A percentile compares a stretch with the other conserved stretches of the same genome.
Evolutionary conservation across 2,329 filamentous ascomycete genomes (phyloP).

Genomic region (Harringtonia lauricola): DNA sequence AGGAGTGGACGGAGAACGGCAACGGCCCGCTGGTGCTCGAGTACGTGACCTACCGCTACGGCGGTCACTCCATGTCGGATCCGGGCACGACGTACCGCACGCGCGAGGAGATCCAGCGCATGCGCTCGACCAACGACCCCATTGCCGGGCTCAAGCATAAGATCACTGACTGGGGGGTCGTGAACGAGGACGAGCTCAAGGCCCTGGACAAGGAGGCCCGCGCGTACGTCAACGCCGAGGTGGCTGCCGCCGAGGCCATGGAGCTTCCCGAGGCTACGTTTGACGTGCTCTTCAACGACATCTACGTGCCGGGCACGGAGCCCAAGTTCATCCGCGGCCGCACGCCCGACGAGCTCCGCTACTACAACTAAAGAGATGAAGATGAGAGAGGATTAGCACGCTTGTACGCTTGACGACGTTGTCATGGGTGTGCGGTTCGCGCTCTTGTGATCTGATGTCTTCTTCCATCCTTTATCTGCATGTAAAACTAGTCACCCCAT

Average conservation of each 20-base stretch:
- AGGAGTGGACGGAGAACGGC: conserved; percentile 70
- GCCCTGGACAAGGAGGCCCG: conserved; percentile 88
- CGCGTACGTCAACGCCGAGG: conserved; percentile 76
- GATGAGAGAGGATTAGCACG: background rate
- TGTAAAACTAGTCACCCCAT: background rate
- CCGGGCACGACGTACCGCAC: conserved; percentile 98
- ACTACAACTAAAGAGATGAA: conserved; percentile 45
- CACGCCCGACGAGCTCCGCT: conserved; percentile 87
- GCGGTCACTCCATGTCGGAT: conserved; percentile 99
- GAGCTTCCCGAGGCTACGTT: conserved; percentile 62
- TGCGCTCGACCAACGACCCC: conserved; percentile 97
- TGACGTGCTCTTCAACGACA: conserved; percentile 89
- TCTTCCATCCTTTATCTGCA: background rate
- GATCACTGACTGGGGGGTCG: conserved; percentile 89
- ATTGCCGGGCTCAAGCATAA: conserved; percentile 98
- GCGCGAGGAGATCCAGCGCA: conserved; percentile 98
- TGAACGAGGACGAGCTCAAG: conserved; percentile 93
- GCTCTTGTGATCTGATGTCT: background rate
- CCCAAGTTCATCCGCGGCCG: conserved; percentile 80
- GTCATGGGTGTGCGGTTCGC: background rate
- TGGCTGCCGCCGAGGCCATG: conserved; percentile 85
- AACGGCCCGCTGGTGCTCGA: conserved; percentile 94
- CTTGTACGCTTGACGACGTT: too few relatives aligned
- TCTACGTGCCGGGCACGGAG: conserved; percentile 83
- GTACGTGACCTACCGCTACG: conserved; percentile 98